Base-by-base conservation (phyloP, 371 early-diverging fungal species). In the Syncephalastrum monosporum region DNA sequence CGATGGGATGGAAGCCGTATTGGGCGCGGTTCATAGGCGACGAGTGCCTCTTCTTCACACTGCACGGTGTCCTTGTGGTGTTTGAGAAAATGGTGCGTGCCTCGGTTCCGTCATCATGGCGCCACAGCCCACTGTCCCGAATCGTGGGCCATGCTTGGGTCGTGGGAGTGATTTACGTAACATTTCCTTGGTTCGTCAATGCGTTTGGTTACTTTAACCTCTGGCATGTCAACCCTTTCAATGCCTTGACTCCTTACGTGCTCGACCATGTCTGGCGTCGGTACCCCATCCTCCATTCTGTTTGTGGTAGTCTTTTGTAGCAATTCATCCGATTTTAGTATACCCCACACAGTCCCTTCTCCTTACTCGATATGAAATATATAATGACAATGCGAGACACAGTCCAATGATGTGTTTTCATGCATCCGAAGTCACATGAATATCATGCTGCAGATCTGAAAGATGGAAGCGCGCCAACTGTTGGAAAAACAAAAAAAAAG, bases 101-200 rank as follows among this genome's bases (percentile, higher is more conserved):
- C 19, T 10, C 12, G 15, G 2, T 47, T 4, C 24, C 27, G 21
- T 47, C 29, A 15, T 29, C 27, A 1, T 33, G 44, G 15, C 42
- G 25, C 19, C 38, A 33, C 10, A 51, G 5, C 42, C 24, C 17
- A 15, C 21, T 59, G 5, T 47, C 59, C 29, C n/a, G 24, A 15
- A 44, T 53, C 1, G 42, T 49, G 29, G 57, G 54, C 7, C 63
- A 59, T 15, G 4, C 56, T 1, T 74, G 71, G 56, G 68, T 74
- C 13, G 23, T 70, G 15, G 43, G 46, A 5, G 55, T 70, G 6
- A 53, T 48, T 1, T 59, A 47, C 10, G 15, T 29, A 12, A 56
- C 61, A 0, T 67, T 73, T 23, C 67, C 65, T 14, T 63, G 50
- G 19, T 73, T 73, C 44, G 15, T 73, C 25, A 61, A 65, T 25